Evolutionary conservation across 2,329 filamentous ascomycete genomes (phyloP), one percentile per base, ranked within the genome.

Genomic region (Metarhizium robertsii): DNA sequence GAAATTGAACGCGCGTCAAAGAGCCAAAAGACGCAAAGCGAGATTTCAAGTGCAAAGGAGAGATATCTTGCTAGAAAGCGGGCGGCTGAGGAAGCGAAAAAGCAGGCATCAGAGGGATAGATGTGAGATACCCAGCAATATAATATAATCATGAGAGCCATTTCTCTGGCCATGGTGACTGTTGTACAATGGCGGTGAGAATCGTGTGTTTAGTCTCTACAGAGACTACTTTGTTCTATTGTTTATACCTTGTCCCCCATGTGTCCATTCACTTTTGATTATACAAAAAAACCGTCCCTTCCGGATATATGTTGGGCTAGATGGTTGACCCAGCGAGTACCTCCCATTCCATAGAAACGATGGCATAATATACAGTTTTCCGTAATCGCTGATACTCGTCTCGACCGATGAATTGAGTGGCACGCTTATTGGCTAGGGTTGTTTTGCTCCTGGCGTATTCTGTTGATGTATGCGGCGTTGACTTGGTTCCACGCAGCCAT

Each of bases 401-500:
- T 38, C 42, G 43, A 46, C 18, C 20, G 7, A 3, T 25, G 36
- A 4, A 10, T 46, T 53, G 11, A 30, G 32, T 7, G 18, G 2
- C 14, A 20, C 7, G 11, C 38, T 49, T 42, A 57, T 45, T 51
- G 43, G 40, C 30, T 55, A 16, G 54, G 53, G 45, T 69, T 71
- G 55, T 61, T 64, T 55, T 73, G 74, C 73, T 86, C 84, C 61
- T 78, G 77, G 70, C 86, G 83, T 71, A 84, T 71, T 62, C 81
- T 78, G 59, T 72, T 71, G 65, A 90, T 81, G 69, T 90, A 90
- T 45, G 84, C 78, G 50, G 77, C 71, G 74, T 85, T 87, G 65
- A 89, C 84, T 60, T 80, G 75, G 73, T 91, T 91, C 88, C 88
- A 92, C 11, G 87, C 80, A 36, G 79, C 74, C 78, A 92, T 89